Evolutionary conservation across 805 yeast species (phyloP), one percentile per base, ranked within the genome.

Genomic region (Cyberlindnera bimundalis): DNA sequence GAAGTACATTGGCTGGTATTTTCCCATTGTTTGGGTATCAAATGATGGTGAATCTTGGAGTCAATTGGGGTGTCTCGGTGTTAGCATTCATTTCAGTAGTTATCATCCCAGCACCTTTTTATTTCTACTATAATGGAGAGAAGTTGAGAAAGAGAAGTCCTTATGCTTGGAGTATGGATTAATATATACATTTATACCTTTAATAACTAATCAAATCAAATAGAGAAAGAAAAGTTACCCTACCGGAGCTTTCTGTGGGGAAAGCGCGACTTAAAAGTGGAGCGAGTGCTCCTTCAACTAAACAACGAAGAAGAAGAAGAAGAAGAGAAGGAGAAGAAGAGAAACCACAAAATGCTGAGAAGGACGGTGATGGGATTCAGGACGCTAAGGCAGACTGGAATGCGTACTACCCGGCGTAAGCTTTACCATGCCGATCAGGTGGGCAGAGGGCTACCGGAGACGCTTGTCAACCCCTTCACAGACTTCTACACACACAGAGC

Each of bases 21-120:
- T 76, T 76, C 57, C 82, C 83, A 2, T 56, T 79, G 21, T 78
- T 78, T 55, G 78, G 79, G 2, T 52, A 68, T 28, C 81, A 74
- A 47, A 74, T 78, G 80, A 77, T 75, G 54, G 67, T 70, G 46
- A 61, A 66, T 13, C 56, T 78, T 55, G 79, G 81, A 5, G 67
- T 73, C 26, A 70, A 77, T 46, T 80, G 81, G 81, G 84, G 84
- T 2, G 63, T 73, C 8, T 64, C 74, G 14, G 50, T 79, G 2
- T 52, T 79, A 34, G 83, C 74, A 0, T 72, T 75, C 53, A 50
- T 76, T 7, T 62, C 80, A 0, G 59, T 73, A 11, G 64, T 61
- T 2, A 63, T 80, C 66, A 66, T 77, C 13, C 76, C 79, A 0
- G 72, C 76, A 27, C 84, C 84, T 2, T 74, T 72, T 47, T 43